Base-by-base conservation (phyloP, 176 grass and related monocot genomes). In the Eremochloa ophiuroides region DNA sequence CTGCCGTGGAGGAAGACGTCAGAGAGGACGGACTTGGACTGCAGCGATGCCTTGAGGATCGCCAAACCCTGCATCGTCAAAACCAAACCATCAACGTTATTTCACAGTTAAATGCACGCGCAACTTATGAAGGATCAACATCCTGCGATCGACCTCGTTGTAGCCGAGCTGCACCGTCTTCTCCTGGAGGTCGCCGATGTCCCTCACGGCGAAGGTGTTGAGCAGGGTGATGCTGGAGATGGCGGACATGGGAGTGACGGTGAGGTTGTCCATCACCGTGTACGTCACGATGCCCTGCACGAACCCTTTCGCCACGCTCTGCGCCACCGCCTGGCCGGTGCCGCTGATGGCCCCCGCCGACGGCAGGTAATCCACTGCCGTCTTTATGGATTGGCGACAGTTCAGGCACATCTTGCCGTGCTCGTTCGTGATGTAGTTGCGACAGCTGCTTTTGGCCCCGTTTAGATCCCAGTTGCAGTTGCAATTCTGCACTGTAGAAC, bases 161-260 rank as follows among this genome's bases (percentile, higher is more conserved):
- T 80, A 48, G 16, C 75, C 86, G 1, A 92, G 65, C 73, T 71
- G 76, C 74, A 89, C 78, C 6, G 69, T 79, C 59, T 71, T 73
- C 81, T 89, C 86, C 43, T 83, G 38, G n/a, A 92, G 86, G 34
- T 29, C 59, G 23, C 29, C 62, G 20, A 87, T 4, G 81, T 89
- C 76, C 40, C 63, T 81, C 0, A 80, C 41, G 0, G 70, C 44
- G 25, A 72, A 88, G 58, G 53, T 44, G 42, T 88, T 79, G 28
- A 94, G 69, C 43, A 85, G 10, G 2, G 78, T 66, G 71, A 90
- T 80, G 66, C 73, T 73, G 12, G 83, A 87, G 47, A 50, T 20
- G 47, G 17, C 6, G 25, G 79, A 72, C 80, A 82, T 73, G 55
- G 56, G 69, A 4, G 56, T 11, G 1, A 82, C 37, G 0, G 16